A percentile compares a stretch with the other conserved stretches of the same genome.
Conservation (phyloP, 75 land plant species). For the Adiantum capillusveneris region DNA sequence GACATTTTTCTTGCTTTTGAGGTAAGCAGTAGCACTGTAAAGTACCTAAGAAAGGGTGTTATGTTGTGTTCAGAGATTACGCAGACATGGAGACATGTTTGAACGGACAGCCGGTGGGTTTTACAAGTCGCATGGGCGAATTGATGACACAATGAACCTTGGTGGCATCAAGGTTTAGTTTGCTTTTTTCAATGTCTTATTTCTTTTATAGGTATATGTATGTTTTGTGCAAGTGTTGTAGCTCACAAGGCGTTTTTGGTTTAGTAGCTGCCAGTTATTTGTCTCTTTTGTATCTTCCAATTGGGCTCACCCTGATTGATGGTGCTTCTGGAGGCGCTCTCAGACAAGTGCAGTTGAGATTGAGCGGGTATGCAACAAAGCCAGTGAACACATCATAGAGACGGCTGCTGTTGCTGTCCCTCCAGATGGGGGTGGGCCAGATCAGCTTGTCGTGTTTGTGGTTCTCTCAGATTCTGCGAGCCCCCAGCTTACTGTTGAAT, state of each 20-base stretch:
- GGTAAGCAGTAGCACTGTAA: too few species aligned
- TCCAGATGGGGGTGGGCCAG: constrained; percentile 60
- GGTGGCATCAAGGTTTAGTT: constrained; percentile 97
- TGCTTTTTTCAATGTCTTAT: background rate
- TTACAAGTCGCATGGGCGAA: constrained; percentile 64
- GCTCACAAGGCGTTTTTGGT: too few species aligned
- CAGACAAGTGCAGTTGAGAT: constrained; percentile 93
- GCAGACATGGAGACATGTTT: constrained; percentile 84
- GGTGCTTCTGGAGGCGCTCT: too few species aligned
- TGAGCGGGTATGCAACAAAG: constrained; percentile 77
- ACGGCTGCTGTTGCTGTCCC: constrained; percentile 75
- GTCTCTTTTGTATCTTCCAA: too few species aligned
- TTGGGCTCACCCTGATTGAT: too few species aligned
- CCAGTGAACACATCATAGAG: constrained; percentile 63
- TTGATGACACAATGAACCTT: constrained; percentile 98
- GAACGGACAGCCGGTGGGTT: constrained; percentile 63
- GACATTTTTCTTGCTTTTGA: too few species aligned
- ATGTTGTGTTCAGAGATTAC: constrained; percentile 38
- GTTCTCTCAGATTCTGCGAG: constrained; percentile 39
- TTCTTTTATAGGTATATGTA: background rate
- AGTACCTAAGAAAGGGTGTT: background rate
- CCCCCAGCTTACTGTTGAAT: constrained; percentile 8
- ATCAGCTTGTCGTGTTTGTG: constrained; percentile 55
- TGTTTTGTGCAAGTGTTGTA: too few species aligned
- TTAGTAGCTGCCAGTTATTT: too few species aligned